Evolutionary conservation across 2,329 filamentous ascomycete genomes (phyloP).

Genomic region (Ophiostoma populinum): DNA sequence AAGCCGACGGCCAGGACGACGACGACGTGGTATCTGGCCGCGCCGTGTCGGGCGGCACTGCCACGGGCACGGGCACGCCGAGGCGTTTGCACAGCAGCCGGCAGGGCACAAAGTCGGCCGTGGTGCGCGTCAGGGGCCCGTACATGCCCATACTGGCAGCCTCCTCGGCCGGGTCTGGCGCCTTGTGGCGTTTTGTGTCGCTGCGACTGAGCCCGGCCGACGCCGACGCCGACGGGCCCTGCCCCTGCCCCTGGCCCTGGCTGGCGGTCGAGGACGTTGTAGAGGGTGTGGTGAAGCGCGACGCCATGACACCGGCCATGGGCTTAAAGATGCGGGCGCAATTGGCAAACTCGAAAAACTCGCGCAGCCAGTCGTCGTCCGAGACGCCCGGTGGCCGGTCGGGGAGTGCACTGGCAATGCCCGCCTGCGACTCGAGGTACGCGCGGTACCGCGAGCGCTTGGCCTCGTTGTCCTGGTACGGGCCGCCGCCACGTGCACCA

Average conservation of each 20-base stretch:
- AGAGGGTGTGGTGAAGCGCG: constrained; percentile 77
- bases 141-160: constrained; percentile 89
- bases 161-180: constrained; percentile 62
- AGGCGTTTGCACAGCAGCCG: constrained; percentile 88
- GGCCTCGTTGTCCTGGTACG: constrained; percentile 64
- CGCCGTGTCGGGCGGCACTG: constrained; percentile 24
- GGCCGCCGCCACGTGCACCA: constrained; percentile 48
- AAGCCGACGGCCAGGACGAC: not conserved
- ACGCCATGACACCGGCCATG: constrained; percentile 82
- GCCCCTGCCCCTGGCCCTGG: too few relatives aligned
- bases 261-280: too few relatives aligned
- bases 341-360: constrained; percentile 57
- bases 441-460: constrained; percentile 68
- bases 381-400: constrained; percentile 26
- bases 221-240: too few relatives aligned
- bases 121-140: constrained; percentile 64
- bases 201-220: too few relatives aligned
- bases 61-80: constrained; percentile 57
- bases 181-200: too few relatives aligned
- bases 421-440: constrained; percentile 66
- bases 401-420: constrained; percentile 38
- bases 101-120: constrained; percentile 58
- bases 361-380: constrained; percentile 60
- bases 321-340: constrained; percentile 68
- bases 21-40: not conserved